A percentile compares a stretch with the other conserved stretches of the same genome.
These are phyloP conservation scores for Yamadazyma atmosphaerica DNA, from an alignment of 1,139 yeast genomes.

Conservation along the genomic window DNA sequence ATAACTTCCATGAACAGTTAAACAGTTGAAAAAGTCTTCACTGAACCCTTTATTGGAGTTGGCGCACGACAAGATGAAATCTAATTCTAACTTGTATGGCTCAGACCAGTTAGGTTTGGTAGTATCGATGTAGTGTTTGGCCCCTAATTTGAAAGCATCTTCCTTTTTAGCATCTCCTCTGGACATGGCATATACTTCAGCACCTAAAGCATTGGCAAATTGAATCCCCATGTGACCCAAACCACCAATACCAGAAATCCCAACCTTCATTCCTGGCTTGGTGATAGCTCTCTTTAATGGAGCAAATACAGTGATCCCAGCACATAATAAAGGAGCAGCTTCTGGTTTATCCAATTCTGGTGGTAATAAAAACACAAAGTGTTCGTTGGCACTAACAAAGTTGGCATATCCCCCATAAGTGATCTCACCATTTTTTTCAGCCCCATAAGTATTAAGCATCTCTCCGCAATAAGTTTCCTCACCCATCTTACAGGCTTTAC, in stretches of 20 bases:
- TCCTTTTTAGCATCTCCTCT: constrained; percentile 32
- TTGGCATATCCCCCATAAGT: constrained; percentile 62
- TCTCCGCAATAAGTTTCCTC: constrained; percentile 50
- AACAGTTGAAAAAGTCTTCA: constrained; percentile 26
- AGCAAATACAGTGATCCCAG: constrained; percentile 61
- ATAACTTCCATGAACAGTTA: constrained; percentile 46
- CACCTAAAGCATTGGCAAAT: constrained; percentile 40
- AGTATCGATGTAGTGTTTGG: constrained; percentile 36
- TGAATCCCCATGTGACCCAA: constrained; percentile 42
- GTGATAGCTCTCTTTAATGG: constrained; percentile 44
- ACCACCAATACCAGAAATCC: constrained; percentile 45
- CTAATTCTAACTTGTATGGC: constrained; percentile 33
- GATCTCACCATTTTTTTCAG: constrained; percentile 31
- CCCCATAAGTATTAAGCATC: constrained; percentile 44
- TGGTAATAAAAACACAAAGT: constrained; percentile 56
- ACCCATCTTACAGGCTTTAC: constrained; percentile 44
- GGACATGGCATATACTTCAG: constrained; percentile 38
- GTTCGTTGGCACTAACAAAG: constrained; percentile 49
- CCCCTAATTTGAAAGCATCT: constrained; percentile 35
- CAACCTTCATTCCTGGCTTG: constrained; percentile 33
- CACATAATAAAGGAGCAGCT: constrained; percentile 68
- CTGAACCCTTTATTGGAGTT: constrained; percentile 38
- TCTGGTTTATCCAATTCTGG: constrained; percentile 41
- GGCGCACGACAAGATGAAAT: constrained; percentile 48
- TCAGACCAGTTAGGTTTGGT: constrained; percentile 29